Percentiles rank a stretch among this genome's conserved stretches.
Conservation (phyloP, 2,329 filamentous ascomycete genomes). For the Neofusicoccum ribis region DNA sequence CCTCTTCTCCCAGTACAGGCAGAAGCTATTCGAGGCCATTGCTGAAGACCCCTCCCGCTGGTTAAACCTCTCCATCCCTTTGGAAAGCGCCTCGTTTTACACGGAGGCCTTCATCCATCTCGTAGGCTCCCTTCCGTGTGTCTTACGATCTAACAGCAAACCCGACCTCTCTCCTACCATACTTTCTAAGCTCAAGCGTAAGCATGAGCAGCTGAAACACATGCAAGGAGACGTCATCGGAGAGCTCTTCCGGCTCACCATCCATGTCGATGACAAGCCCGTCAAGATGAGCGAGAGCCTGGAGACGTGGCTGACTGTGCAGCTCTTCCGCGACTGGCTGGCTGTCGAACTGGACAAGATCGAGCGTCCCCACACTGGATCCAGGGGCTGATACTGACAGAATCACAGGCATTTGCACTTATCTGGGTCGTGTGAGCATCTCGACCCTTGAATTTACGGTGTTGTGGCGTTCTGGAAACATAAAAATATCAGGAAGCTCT, state of each 20-base stretch:
- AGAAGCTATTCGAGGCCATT: constrained; percentile 33
- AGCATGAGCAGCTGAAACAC: constrained; percentile 23
- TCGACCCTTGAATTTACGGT: too few relatives aligned
- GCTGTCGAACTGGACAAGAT: constrained; percentile 23
- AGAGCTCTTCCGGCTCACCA: constrained; percentile 29
- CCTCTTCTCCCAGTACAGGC: constrained; percentile 26
- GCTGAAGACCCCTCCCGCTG: constrained; percentile 34
- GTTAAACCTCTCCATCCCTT: constrained; percentile 30
- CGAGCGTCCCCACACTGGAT: not conserved
- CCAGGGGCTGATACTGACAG: not conserved
- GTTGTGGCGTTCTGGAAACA: too few relatives aligned
- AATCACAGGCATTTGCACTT: too few relatives aligned
- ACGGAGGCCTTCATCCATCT: constrained; percentile 40
- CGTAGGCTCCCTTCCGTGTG: constrained; percentile 6
- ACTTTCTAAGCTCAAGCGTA: constrained; percentile 21
- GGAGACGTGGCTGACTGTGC: constrained; percentile 32
- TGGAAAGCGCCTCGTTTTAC: constrained; percentile 34
- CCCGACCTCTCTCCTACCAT: not conserved
- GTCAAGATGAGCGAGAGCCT: constrained; percentile 19
- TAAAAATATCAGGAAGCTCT: too few relatives aligned
- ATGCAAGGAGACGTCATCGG: constrained; percentile 26
- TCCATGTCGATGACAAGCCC: constrained; percentile 14
- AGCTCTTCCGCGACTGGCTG: constrained; percentile 35
- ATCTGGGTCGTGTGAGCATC: too few relatives aligned
- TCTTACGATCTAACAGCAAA: not conserved